Evolutionary conservation across 208 protist genomes (phyloP).

Genomic region (Crithidia bombi): DNA sequence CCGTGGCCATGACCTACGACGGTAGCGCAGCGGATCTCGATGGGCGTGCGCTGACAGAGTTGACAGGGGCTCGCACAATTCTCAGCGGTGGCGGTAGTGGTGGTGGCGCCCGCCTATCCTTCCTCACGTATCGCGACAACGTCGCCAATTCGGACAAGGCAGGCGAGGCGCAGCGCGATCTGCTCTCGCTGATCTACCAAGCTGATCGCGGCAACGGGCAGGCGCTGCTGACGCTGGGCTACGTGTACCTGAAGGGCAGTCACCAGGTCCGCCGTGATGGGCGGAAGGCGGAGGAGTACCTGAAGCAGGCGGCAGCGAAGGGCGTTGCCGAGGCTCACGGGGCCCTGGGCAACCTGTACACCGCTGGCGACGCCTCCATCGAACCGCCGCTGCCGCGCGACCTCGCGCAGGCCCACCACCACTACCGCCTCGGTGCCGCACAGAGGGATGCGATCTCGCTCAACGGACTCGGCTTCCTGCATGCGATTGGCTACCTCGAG

Average conservation of each 20-base stretch:
- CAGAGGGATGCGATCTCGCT: conserved; percentile 51
- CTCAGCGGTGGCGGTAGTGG: conserved; percentile 12
- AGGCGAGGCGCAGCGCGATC: conserved; percentile 29
- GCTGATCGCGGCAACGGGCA: conserved; percentile 51
- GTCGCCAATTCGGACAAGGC: conserved; percentile 14
- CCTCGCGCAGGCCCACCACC: conserved; percentile 49
- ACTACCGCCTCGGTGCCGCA: conserved; percentile 65
- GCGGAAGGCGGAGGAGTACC: conserved; percentile 43
- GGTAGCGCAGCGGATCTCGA: conserved; percentile 26
- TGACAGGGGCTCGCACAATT: conserved; percentile 22
- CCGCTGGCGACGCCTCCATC: conserved; percentile 43
- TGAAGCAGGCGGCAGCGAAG: conserved; percentile 43
- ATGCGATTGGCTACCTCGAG: conserved; percentile 73
- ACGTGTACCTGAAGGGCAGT: conserved; percentile 59
- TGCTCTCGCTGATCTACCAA: conserved; percentile 56
- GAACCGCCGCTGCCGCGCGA: conserved; percentile 51
- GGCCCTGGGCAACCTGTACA: conserved; percentile 78
- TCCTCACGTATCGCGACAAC: conserved; percentile 39
- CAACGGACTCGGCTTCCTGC: conserved; percentile 87
- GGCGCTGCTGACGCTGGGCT: conserved; percentile 62
- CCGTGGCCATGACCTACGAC: conserved; percentile 73
- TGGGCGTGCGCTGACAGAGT: not conserved
- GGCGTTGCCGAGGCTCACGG: conserved; percentile 47
- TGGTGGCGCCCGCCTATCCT: conserved; percentile 11
- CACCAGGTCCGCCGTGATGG: conserved; percentile 54